Evolutionary conservation across 768 basidiomycete genomes (phyloP).

Genomic region (Lactarius pseudohatsudake): DNA sequence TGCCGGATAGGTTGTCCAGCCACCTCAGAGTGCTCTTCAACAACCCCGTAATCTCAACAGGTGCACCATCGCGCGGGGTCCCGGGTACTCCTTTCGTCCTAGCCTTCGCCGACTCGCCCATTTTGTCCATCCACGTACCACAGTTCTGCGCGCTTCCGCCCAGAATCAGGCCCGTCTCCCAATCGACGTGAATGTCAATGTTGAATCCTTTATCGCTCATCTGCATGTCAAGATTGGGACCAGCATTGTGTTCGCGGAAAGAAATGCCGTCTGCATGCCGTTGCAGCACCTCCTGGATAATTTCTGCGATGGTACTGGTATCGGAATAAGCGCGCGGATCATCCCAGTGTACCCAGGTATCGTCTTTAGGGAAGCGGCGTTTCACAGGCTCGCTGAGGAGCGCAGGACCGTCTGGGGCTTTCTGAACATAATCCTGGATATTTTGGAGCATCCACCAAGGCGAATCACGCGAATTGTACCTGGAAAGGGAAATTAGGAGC

Average conservation of each 20-base stretch:
- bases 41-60: conserved; percentile 92
- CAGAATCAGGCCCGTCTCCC: conserved; percentile 86
- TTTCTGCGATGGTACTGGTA: conserved; percentile 84
- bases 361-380: conserved; percentile 93
- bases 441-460: conserved; percentile 99
- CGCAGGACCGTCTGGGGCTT: conserved; percentile 79
- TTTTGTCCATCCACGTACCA: conserved; percentile 99
- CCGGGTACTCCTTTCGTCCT: conserved; percentile 96
- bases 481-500: conserved; percentile 32
- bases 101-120: conserved; percentile 90
- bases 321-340: conserved; percentile 80
- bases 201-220: conserved; percentile 93
- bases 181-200: conserved; percentile 92
- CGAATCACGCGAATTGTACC: conserved; percentile 95
- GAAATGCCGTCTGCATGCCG: conserved; percentile 89
- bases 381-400: conserved; percentile 80
- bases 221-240: conserved; percentile 95
- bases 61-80: conserved; percentile 93
- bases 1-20: conserved; percentile 65
- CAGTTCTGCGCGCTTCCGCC: conserved; percentile 88
- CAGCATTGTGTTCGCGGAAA: conserved; percentile 96
- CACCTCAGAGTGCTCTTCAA: conserved; percentile 92
- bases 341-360: conserved; percentile 92
- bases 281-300: conserved; percentile 95
- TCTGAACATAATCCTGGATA: conserved; percentile 89